A percentile compares a stretch with the other conserved stretches of the same genome.
Evolutionary conservation across 495 filamentous ascomycete genomes (phyloP).

Genomic region (Neurospora sp.): DNA sequence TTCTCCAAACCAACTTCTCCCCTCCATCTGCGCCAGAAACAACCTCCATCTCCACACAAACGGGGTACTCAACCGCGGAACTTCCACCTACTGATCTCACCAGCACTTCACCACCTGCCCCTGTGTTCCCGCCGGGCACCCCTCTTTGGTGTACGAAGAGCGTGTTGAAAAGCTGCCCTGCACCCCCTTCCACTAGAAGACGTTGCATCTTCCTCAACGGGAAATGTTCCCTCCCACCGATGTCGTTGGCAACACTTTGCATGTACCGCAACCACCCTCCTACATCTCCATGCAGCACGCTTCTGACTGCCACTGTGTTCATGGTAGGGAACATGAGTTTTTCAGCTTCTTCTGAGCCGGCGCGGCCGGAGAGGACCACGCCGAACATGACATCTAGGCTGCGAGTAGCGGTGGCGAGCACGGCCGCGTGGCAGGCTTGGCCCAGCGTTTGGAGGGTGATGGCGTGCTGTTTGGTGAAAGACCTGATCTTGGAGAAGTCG

Average conservation of each 20-base stretch:
- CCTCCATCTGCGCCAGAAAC: slow-evolving; percentile 13
- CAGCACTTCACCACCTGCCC: background rate
- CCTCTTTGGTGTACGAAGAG: slow-evolving; percentile 58
- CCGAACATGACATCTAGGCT: slow-evolving; percentile 61
- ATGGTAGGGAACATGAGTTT: slow-evolving; percentile 65
- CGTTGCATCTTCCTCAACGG: slow-evolving; percentile 54
- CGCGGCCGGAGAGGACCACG: slow-evolving; percentile 57
- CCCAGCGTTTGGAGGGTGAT: slow-evolving; percentile 57
- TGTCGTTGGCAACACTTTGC: slow-evolving; percentile 47
- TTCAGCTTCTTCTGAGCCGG: slow-evolving; percentile 44
- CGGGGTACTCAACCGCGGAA: slow-evolving; percentile 62
- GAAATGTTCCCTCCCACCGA: slow-evolving; percentile 51
- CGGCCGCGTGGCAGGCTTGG: slow-evolving; percentile 54
- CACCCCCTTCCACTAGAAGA: slow-evolving; percentile 19
- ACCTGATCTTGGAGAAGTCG: slow-evolving; percentile 21
- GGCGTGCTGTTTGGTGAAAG: slow-evolving; percentile 45
- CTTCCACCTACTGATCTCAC: slow-evolving; percentile 48
- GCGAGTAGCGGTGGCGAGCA: slow-evolving; percentile 44
- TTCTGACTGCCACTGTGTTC: slow-evolving; percentile 61
- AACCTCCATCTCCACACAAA: slow-evolving; percentile 72
- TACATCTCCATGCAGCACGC: slow-evolving; percentile 51
- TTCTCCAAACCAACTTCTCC: slow-evolving; percentile 49
- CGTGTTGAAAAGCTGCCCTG: slow-evolving; percentile 47
- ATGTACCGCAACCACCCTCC: slow-evolving; percentile 53
- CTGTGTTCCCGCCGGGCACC: background rate